These are phyloP conservation scores for Xylaria sp. DNA, from an alignment of 2,329 filamentous ascomycete species.

Conservation along the genomic window DNA sequence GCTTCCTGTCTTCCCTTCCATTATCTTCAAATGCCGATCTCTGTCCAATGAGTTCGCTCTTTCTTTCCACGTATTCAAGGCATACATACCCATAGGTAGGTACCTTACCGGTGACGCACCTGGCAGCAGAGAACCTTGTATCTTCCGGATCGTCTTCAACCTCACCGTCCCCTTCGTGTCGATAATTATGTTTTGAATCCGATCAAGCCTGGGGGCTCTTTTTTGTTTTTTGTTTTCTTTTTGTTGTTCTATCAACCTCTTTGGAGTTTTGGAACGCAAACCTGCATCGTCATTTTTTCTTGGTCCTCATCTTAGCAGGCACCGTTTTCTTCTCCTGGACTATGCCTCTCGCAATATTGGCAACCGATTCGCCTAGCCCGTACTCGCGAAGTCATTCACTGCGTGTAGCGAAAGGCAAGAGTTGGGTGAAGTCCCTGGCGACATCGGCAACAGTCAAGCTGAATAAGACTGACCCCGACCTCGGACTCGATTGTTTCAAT, in stretches of 20 bases:
- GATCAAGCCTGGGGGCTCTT: conserved; percentile 40
- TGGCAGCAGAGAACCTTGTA: conserved; percentile 11
- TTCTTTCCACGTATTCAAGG: conserved; percentile 28
- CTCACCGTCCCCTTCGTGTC: conserved; percentile 42
- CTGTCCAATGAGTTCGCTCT: conserved; percentile 22
- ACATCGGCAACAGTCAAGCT: conserved; percentile 45
- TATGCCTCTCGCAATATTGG: conserved; percentile 45
- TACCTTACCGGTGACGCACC: conserved; percentile 30
- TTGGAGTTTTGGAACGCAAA: conserved; percentile 58
- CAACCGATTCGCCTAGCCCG: conserved; percentile 47
- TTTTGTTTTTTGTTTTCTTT: conserved; percentile 47
- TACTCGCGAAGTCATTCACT: conserved; percentile 52
- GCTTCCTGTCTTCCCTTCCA: conserved; percentile 16
- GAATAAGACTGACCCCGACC: conserved; percentile 44
- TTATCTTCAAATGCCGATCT: conserved; percentile 8
- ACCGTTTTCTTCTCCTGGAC: conserved; percentile 34
- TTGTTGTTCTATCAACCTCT: conserved; percentile 49
- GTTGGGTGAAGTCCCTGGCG: conserved; percentile 51
- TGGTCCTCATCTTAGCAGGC: conserved; percentile 47
- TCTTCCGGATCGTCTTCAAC: conserved; percentile 30
- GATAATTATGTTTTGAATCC: conserved; percentile 56
- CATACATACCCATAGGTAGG: conserved; percentile 24
- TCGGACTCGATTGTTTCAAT: conserved; percentile 50
- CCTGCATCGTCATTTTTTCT: conserved; percentile 50
- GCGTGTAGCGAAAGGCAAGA: conserved; percentile 51